These are phyloP conservation scores for Pseudovirgaria hyperparasitica DNA, from an alignment of 2,329 filamentous ascomycete genomes.

Conservation along the genomic window DNA sequence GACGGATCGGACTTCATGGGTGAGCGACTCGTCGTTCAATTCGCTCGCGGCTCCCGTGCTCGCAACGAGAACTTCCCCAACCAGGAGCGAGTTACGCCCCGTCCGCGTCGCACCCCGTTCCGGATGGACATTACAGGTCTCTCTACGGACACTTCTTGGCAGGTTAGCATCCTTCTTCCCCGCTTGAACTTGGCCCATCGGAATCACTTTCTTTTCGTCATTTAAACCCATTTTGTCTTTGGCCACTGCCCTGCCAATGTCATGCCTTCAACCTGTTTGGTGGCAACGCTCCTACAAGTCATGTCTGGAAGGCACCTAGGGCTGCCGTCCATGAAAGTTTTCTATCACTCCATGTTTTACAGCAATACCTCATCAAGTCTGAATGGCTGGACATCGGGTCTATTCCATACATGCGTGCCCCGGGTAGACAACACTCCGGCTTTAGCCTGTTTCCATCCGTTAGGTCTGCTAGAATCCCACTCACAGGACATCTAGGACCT, in stretches of 20 bases:
- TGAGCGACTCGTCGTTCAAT: conserved; percentile 93
- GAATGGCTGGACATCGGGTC: background rate
- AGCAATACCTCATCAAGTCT: no score
- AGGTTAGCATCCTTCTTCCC: conserved; percentile 68
- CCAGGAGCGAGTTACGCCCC: conserved; percentile 54
- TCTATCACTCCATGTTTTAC: no score
- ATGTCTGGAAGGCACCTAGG: no score
- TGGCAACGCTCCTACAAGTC: conserved; percentile 6
- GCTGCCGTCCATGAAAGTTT: background rate
- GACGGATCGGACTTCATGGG: conserved; percentile 98
- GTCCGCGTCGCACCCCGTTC: conserved; percentile 86
- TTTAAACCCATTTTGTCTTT: conserved; percentile 25
- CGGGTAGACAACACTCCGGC: conserved; percentile 1
- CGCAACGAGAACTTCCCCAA: conserved; percentile 52
- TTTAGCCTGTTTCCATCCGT: conserved; percentile 17
- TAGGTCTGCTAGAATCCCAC: conserved; percentile 39
- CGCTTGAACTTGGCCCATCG: conserved; percentile 29
- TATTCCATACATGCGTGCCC: background rate
- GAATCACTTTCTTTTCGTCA: conserved; percentile 18
- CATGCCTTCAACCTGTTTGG: background rate
- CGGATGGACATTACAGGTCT: conserved; percentile 97
- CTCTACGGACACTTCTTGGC: conserved; percentile 97
- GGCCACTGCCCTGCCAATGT: conserved; percentile 11
- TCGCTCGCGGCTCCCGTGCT: conserved; percentile 75
- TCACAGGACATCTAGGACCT: conserved; percentile 89